Conservation (phyloP, 2,329 filamentous ascomycete species). For the Verticillium longisporum region DNA sequence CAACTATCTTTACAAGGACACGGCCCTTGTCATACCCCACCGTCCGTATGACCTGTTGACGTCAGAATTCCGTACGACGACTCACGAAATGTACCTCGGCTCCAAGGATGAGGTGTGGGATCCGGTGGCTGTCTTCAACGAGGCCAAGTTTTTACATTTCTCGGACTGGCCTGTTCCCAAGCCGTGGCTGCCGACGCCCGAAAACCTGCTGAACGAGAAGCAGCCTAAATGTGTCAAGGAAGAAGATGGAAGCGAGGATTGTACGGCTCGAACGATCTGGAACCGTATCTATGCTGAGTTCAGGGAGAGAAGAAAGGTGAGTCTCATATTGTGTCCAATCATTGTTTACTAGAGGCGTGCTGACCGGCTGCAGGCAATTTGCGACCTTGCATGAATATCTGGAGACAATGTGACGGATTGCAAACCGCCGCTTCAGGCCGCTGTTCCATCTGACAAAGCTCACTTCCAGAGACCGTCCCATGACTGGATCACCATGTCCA, state of each 20-base stretch:
- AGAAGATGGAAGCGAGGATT: conserved; percentile 4
- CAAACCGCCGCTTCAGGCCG: no score
- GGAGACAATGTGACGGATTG: no score
- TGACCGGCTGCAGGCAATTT: not conserved
- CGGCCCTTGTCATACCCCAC: conserved; percentile 56
- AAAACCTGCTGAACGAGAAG: conserved; percentile 1
- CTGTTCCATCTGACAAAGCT: no score
- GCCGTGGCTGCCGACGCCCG: conserved; percentile 9
- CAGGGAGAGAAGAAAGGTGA: not conserved
- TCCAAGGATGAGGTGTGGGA: conserved; percentile 45
- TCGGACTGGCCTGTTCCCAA: conserved; percentile 15
- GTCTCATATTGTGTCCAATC: not conserved
- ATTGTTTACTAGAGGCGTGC: not conserved
- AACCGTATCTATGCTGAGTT: not conserved
- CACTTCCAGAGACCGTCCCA: no score
- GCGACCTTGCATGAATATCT: no score
- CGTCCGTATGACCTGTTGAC: conserved; percentile 54
- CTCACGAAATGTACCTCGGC: conserved; percentile 35
- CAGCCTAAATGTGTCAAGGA: conserved; percentile 3
- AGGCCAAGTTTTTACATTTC: conserved; percentile 51
- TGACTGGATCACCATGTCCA: no score
- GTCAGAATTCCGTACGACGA: conserved; percentile 50
- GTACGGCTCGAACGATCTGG: conserved; percentile 5
- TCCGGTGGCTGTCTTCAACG: conserved; percentile 39
- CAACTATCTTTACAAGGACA: conserved; percentile 53